A percentile compares a stretch with the other conserved stretches of the same genome.
These are phyloP conservation scores for Spergularia bocconei DNA, from an alignment of 148 eudicot genomes.

Conservation along the genomic window DNA sequence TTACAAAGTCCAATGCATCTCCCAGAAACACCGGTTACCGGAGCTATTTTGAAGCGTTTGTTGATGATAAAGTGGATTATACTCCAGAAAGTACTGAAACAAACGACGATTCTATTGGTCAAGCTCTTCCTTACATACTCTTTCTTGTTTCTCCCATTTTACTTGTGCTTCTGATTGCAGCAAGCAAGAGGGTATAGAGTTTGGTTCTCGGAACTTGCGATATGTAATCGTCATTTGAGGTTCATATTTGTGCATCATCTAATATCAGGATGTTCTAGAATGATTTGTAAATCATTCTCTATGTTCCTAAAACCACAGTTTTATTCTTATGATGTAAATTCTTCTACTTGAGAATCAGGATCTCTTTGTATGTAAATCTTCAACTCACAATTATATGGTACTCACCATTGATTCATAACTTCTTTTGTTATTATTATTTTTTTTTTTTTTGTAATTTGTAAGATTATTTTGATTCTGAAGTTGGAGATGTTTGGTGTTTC, in stretches of 20 bases:
- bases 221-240: not conserved
- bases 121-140: constrained; percentile 57
- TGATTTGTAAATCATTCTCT: not conserved
- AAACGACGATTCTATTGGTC: constrained; percentile 40
- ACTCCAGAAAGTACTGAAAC: constrained; percentile 32
- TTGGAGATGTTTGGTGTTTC: too few relatives aligned
- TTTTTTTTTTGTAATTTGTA: not conserved
- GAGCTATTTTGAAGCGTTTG: constrained; percentile 76
- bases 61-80: constrained; percentile 43
- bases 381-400: not conserved
- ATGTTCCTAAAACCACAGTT: not conserved
- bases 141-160: constrained; percentile 69
- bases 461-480: not conserved
- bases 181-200: constrained; percentile 38
- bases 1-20: constrained; percentile 36
- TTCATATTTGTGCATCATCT: not conserved
- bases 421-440: too few relatives aligned
- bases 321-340: not conserved
- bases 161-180: constrained; percentile 53
- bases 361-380: not conserved
- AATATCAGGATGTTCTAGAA: not conserved
- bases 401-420: too few relatives aligned
- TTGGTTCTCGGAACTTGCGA: not conserved
- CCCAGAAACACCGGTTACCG: constrained; percentile 55
- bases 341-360: not conserved